Percentiles rank a stretch among this genome's conserved stretches.
Conservation (phyloP, 2,329 filamentous ascomycete genomes). For the Aspergillaceae sp. region DNA sequence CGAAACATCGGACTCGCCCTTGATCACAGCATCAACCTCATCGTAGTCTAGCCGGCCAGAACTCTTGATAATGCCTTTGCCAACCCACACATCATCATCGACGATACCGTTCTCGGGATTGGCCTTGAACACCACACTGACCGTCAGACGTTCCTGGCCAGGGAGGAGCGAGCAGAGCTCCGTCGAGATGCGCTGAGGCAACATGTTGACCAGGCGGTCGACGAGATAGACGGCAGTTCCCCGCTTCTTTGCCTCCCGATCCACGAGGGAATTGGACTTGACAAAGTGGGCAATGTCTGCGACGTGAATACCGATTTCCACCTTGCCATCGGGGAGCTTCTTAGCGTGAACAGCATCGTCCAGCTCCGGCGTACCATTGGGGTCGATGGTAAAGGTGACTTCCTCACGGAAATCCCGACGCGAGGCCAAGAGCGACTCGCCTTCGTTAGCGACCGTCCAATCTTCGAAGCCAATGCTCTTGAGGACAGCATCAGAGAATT, state of each 20-base stretch:
- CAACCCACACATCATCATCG: constrained; percentile 87
- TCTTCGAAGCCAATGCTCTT: constrained; percentile 88
- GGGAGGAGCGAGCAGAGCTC: constrained; percentile 83
- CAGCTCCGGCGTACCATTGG: constrained; percentile 77
- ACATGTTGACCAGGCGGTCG: constrained; percentile 78
- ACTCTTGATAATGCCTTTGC: constrained; percentile 89
- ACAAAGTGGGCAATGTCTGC: constrained; percentile 95
- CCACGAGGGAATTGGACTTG: constrained; percentile 88
- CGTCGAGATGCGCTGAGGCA: constrained; percentile 74
- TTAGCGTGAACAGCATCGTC: constrained; percentile 93
- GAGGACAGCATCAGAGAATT: constrained; percentile 92
- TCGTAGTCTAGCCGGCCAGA: constrained; percentile 73
- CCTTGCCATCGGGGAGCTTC: constrained; percentile 68
- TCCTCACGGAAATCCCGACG: constrained; percentile 88
- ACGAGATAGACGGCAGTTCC: constrained; percentile 92
- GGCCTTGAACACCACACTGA: constrained; percentile 89
- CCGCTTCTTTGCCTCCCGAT: constrained; percentile 95
- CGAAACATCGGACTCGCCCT: constrained; percentile 52
- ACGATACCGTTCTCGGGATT: constrained; percentile 72
- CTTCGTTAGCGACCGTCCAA: constrained; percentile 79
- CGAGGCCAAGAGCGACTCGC: constrained; percentile 60
- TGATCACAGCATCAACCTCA: constrained; percentile 75
- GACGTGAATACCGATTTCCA: constrained; percentile 92
- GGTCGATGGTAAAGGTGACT: constrained; percentile 84
- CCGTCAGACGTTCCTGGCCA: constrained; percentile 79